Base-by-base conservation (phyloP, 192 early-diverging fungal species). In the Umbelopsis vinacea region DNA sequence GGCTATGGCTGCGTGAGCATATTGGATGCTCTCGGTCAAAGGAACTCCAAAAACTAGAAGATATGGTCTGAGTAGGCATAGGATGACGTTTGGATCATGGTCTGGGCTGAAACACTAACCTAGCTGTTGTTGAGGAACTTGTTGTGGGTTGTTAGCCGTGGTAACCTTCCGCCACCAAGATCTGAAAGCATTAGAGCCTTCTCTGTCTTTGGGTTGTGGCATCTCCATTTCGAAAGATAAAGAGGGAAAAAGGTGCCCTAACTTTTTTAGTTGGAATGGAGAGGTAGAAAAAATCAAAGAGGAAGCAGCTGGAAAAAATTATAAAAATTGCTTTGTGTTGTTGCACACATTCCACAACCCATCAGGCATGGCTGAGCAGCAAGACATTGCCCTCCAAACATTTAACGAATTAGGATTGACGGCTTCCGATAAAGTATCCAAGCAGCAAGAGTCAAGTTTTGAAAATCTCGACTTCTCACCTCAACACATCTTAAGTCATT, bases 21-120 rank as follows among this genome's bases (percentile, higher is more conserved):
- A 26, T 24, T 72, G 38, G 46, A 78, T 45, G 52, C 71, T 74
- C 43, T 80, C 69, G 53, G 38, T 46, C 21, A 80, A 57, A 24
- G 75, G 63, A 12, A 78, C 79, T 24, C 70, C 73, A 73, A 80
- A 80, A 17, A 79, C 69, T 29, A 12, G 11, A 29, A 54, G 26
- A 29, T 37, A 29, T n/a, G 26, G 33, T 50, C 15, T n/a, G 33
- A 26, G 33, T 37, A n/a, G 2, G 19, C 15, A 17, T 2, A 37
- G 57, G 15, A 22, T 26, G 57, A 63, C 33, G 33, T 29, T n/a
- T 63, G 57, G 26, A 29, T 63, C 3, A 14, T 19, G 57, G 23
- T 12, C 26, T 37, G 23, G 26, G 14, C 26, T 19, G 33, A 29
- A 29, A 63, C 57, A 63, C 57, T 35, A 26, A 63, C 57, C 57